Base-by-base conservation (phyloP, 1,139 yeast species). In the Magnusiomyces suaveolens region DNA sequence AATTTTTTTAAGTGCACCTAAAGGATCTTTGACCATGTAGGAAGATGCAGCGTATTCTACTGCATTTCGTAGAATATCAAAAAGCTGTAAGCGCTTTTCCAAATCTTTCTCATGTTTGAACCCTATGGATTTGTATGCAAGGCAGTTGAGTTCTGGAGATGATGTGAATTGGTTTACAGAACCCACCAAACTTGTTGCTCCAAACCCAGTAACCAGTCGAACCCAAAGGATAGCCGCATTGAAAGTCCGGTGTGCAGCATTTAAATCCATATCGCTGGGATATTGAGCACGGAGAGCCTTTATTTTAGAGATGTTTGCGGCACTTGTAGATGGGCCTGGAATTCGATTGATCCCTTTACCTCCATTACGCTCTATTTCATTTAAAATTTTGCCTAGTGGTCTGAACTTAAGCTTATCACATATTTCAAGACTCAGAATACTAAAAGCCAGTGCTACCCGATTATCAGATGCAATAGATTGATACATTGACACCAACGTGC, bases 11-110 rank as follows among this genome's bases (percentile, higher is more conserved):
- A 36, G n/a, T 12, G 43, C 39, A 32, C 18, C 16, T n/a, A 47
- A 12, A 8, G 50, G 50, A 32, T 47, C 50, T 33, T 47, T 21
- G 24, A 47, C 41, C 16, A 47, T 21, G 33, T 32, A 33, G 14
- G 18, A 25, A 21, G 50, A 47, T 18, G 50, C 18, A 14, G 41
- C 41, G 14, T 32, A 47, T 21, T 47, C 50, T 6, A 47, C 21
- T 8, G 29, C 50, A 12, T 33, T 36, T 25, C 29, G 26, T 20
- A 47, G 12, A 18, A 47, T 26, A 21, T 47, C 50, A 16, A 32
- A 43, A 18, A 47, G 14, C n/a, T 20, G 29, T 20, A 47, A 41
- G n/a, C 50, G 41, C 25, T 36, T 36, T 32, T 21, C 25, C 18
- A 47, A 24, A 8, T 8, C 26, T 23, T 47, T 23, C 20, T 32